Base-by-base conservation (phyloP, 352 stramenopile species). In the Pythium phragmiticola region DNA sequence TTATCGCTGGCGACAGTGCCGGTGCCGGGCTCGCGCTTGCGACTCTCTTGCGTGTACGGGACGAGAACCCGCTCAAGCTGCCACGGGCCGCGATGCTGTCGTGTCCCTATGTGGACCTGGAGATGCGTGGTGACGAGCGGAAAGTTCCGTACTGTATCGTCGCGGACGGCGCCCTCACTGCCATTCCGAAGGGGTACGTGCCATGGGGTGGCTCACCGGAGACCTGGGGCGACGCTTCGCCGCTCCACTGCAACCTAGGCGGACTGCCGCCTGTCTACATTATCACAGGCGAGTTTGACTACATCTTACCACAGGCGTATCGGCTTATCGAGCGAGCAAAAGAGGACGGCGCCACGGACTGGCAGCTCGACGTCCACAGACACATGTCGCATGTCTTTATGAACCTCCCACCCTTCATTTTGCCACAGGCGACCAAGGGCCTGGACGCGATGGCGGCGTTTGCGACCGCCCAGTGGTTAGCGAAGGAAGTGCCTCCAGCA, bases 341-440 rank as follows among this genome's bases (percentile, higher is more conserved):
- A 21, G 47, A 47, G 0, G 60, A 80, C 28, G 66, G 75, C 0
- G 63, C 82, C 9, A 65, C 69, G 4, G 13, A 34, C 1, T 67
- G 54, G 48, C 62, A 84, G 52, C 34, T 86, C 49, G 75, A 89
- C 55, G 55, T 85, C n/a, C 77, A 87, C 41, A 21, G 48, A 4
- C 70, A 76, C 63, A 82, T 89, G 69, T 74, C 77, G 3, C 82
- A 90, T 50, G 76, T 84, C 9, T 90, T 90, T 72, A 84, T 70
- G 4, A 54, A 78, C 0, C 79, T 86, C 39, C 78, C 79, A 2
- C 63, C 75, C n/a, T 65, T 68, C 12, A 64, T 85, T 34, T 63
- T 90, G 43, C 79, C 82, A 3, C 62, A 87, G 41, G 76, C 76
- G 11, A 73, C 66, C 13, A 66, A 77, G 7, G 81, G 75, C 2